Evolutionary conservation across 2,329 filamentous ascomycete species (phyloP), one percentile per base, ranked within the genome.

Genomic region (Nemania sp.): DNA sequence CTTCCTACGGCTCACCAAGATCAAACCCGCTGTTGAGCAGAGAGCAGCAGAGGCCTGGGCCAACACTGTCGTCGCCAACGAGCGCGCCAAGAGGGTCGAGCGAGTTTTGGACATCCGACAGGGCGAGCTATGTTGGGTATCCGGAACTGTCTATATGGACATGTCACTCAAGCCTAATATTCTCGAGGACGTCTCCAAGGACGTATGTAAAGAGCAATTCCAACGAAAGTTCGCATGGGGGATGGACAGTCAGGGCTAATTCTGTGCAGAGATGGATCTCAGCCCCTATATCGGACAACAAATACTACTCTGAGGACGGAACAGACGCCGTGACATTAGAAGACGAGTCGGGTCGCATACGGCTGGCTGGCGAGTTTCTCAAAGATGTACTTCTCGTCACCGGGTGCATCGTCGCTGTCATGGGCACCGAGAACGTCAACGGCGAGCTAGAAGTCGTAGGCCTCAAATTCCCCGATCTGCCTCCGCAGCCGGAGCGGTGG

Each of bases 111-210:
- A 99, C 73, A 94, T 99, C 46, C 86, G 93, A 56, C 94, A 97
- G 75, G 94, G 94, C 59, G 86, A 97, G 74, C 77, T 97, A 30
- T 97, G 93, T 75, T 99, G 93, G 91, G 89, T 99, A 14, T 81
- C 87, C 0, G 94, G 95, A 14, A 99, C 94, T 0, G 85, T 97
- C 26, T 99, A 96, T 71, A 96, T 97, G 88, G 91, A 97, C 60
- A 92, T 99, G 90, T 84, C 89, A 2, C 73, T 97, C 66, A 99
- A 99, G 75, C 94, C 95, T 1, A 96, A 95, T 68, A 93, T 99
- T 70, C 76, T 99, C 28, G 92, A 97, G 55, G 94, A 99, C 65
- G 89, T 99, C 36, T 88, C 90, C 34, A 96, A 95, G 73, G 93
- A 97, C 72, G 90, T 92, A 74, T 61, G 82, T 71, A 11, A 39